A percentile compares a stretch with the other conserved stretches of the same genome.
These are phyloP conservation scores for Discostella pseudostelligera DNA, from an alignment of 108 stramenopile species.

Conservation along the genomic window DNA sequence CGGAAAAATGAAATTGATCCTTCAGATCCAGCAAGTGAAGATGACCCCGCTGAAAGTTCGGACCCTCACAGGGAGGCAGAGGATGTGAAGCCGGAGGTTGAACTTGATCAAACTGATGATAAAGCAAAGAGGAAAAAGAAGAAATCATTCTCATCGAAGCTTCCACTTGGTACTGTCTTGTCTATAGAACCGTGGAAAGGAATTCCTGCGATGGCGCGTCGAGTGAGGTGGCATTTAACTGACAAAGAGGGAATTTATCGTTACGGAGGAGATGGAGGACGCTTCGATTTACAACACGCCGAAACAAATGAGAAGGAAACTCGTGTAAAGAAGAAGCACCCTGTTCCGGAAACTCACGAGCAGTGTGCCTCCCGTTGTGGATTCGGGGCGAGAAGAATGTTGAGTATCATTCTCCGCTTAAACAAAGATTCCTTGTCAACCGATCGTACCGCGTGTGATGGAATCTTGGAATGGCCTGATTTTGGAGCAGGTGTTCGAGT, in stretches of 20 bases:
- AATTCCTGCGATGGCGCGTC: slow-evolving; percentile 66
- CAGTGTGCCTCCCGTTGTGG: slow-evolving; percentile 83
- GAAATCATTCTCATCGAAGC: slow-evolving; percentile 63
- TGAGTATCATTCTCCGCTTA: slow-evolving; percentile 66
- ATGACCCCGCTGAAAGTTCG: slow-evolving; percentile 26
- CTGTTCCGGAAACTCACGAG: slow-evolving; percentile 74
- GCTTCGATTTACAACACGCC: slow-evolving; percentile 82
- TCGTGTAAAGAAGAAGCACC: slow-evolving; percentile 66
- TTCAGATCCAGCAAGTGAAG: slow-evolving; percentile 40
- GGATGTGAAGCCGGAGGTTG: background rate
- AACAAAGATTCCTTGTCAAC: slow-evolving; percentile 3
- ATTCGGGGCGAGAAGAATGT: slow-evolving; percentile 60
- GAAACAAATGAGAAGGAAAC: slow-evolving; percentile 77
- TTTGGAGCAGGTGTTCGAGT: slow-evolving; percentile 79
- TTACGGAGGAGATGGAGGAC: slow-evolving; percentile 88
- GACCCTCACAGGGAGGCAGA: slow-evolving; percentile 4
- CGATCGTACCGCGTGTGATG: slow-evolving; percentile 37
- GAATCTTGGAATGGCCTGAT: slow-evolving; percentile 85
- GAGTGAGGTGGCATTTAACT: slow-evolving; percentile 80
- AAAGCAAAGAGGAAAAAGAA: slow-evolving; percentile 51
- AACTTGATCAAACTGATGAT: slow-evolving; percentile 3
- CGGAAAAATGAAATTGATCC: slow-evolving; percentile 16
- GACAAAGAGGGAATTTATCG: slow-evolving; percentile 80
- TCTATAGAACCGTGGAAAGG: slow-evolving; percentile 74
- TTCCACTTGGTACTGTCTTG: slow-evolving; percentile 80